These are phyloP conservation scores for Colletotrichum costaricense DNA, from an alignment of 2,329 filamentous ascomycete species.

Conservation along the genomic window DNA sequence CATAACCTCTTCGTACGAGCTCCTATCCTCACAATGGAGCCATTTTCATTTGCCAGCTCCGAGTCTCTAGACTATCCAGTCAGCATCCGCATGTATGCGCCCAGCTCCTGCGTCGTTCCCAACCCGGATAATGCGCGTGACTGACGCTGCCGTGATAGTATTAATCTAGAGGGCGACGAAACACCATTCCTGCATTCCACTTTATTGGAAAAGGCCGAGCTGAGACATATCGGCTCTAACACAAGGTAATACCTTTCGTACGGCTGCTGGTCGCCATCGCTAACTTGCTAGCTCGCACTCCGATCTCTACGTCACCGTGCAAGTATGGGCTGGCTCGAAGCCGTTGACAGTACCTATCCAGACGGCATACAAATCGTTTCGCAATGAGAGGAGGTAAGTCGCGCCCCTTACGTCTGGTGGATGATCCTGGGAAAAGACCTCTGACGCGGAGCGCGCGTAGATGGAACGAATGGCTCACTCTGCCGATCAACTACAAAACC, in stretches of 20 bases:
- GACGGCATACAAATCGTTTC: conserved; percentile 93
- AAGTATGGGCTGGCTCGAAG: conserved; percentile 96
- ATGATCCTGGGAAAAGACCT: background rate
- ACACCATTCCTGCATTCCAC: conserved; percentile 67
- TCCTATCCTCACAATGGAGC: conserved; percentile 74
- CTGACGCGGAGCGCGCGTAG: conserved; percentile 49
- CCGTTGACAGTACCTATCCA: conserved; percentile 91
- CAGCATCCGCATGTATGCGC: conserved; percentile 71
- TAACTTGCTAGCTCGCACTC: conserved; percentile 72
- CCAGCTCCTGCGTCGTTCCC: background rate
- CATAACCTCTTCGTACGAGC: conserved; percentile 5
- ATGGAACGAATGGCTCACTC: conserved; percentile 96
- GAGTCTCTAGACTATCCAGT: conserved; percentile 82
- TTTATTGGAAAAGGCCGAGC: conserved; percentile 80
- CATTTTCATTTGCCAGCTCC: conserved; percentile 94
- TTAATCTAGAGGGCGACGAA: conserved; percentile 60
- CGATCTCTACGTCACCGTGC: conserved; percentile 91
- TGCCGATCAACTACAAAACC: conserved; percentile 87
- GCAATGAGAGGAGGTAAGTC: conserved; percentile 71
- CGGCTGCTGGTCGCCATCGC: conserved; percentile 37
- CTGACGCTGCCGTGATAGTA: conserved; percentile 45
- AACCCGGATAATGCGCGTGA: background rate
- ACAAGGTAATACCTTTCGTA: conserved; percentile 63
- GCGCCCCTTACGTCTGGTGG: background rate
- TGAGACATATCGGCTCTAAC: conserved; percentile 90